These are phyloP conservation scores for Sonneratia caseolaris DNA, from an alignment of 345 rosid species.

Conservation along the genomic window DNA sequence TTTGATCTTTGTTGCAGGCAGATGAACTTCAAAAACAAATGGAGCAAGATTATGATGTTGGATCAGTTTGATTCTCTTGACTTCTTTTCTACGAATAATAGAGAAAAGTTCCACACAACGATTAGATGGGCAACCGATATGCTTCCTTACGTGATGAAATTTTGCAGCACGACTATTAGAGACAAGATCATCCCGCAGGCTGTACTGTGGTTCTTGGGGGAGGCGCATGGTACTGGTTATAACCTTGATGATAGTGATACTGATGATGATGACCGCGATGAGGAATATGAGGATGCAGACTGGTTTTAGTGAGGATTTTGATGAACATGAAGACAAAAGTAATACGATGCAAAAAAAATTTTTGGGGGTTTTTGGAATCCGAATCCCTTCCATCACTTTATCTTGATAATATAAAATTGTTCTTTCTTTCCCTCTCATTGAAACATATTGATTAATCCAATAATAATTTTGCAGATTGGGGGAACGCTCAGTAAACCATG, in stretches of 20 bases:
- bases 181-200: constrained; percentile 89
- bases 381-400: too few species aligned
- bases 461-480: background rate
- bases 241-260: constrained; percentile 37
- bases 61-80: constrained; percentile 29
- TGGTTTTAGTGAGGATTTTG: constrained; percentile 35
- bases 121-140: background rate
- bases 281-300: constrained; percentile 41
- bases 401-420: too few species aligned
- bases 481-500: background rate
- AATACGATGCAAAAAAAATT: background rate
- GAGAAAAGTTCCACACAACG: too few species aligned
- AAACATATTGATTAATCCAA: background rate
- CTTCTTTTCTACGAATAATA: background rate
- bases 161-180: constrained; percentile 62
- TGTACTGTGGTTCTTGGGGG: constrained; percentile 92
- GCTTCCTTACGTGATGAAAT: background rate
- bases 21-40: constrained; percentile 87
- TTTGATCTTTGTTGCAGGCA: constrained; percentile 36
- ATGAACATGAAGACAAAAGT: background rate
- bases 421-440: too few species aligned
- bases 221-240: constrained; percentile 28
- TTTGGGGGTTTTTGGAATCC: background rate
- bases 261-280: constrained; percentile 20
- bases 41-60: constrained; percentile 96